Evolutionary conservation across 148 eudicot species (phyloP).

Genomic region (Chenopodium suecicum): DNA sequence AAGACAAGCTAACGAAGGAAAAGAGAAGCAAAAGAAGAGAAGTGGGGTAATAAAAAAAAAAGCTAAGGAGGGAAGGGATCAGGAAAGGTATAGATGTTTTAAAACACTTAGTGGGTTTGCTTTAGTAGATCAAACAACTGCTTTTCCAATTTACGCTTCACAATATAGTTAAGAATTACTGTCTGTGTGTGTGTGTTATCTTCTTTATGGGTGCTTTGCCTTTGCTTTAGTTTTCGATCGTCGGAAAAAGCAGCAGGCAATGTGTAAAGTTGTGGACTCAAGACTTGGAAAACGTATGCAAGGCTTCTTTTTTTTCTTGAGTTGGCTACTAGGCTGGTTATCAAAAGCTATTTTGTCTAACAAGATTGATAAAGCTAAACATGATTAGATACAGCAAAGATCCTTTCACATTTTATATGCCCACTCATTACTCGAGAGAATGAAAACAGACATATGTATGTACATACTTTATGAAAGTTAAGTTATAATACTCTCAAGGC

Average conservation of each 20-base stretch:
- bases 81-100: constrained; percentile 31
- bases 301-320: constrained; percentile 8
- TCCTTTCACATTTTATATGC: constrained; percentile 9
- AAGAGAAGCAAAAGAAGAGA: constrained; percentile 7
- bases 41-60: constrained; percentile 11
- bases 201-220: constrained; percentile 28
- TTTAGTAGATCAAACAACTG: constrained; percentile 26
- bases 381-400: constrained; percentile 6
- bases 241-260: constrained; percentile 22
- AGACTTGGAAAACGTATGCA: constrained; percentile 12
- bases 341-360: constrained; percentile 26
- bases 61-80: constrained; percentile 31
- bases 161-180: neutral
- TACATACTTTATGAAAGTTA: neutral
- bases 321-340: constrained; percentile 3
- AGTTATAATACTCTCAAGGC: neutral
- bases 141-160: constrained; percentile 10
- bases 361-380: constrained; percentile 8
- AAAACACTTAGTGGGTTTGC: constrained; percentile 33
- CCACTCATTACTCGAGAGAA: neutral
- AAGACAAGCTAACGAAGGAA: constrained; percentile 26
- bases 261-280: constrained; percentile 28
- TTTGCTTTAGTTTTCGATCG: constrained; percentile 27
- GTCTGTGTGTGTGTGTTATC: constrained; percentile 3
- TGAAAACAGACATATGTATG: neutral